Evolutionary conservation across 306 rosid species (phyloP).

Genomic region (Fragaria iinumae): DNA sequence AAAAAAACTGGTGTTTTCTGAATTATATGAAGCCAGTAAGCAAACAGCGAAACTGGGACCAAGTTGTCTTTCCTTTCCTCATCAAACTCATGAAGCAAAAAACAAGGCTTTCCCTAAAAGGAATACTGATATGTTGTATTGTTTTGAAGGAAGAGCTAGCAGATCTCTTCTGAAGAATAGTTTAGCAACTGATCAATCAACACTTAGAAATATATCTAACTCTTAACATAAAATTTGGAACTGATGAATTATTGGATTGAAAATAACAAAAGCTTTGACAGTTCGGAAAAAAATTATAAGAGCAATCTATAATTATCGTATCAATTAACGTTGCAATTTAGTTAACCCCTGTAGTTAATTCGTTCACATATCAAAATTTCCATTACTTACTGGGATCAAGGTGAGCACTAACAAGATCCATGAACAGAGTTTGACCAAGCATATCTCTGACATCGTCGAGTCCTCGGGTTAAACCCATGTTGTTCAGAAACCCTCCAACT

Average conservation of each 20-base stretch:
- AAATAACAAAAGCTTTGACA: background rate
- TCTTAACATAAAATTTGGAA: background rate
- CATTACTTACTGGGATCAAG: constrained; percentile 54
- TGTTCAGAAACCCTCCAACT: constrained; percentile 37
- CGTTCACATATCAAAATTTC: no score
- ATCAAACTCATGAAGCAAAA: no score
- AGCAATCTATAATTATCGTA: background rate
- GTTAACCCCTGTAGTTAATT: no score
- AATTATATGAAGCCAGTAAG: no score
- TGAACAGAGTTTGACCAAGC: constrained; percentile 43
- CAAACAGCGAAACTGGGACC: no score
- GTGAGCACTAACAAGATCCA: constrained; percentile 55
- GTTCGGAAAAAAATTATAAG: background rate
- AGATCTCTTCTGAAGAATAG: background rate
- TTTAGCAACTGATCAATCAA: background rate
- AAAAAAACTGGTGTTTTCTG: no score
- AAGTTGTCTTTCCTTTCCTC: no score
- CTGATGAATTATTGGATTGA: background rate
- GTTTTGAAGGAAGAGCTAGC: no score
- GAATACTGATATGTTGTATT: no score
- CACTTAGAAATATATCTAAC: background rate
- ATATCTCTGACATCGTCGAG: constrained; percentile 51
- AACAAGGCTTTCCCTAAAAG: no score
- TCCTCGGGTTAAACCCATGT: constrained; percentile 33
- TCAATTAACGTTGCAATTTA: background rate